Evolutionary conservation across 73 alveolate species (phyloP).

Genomic region (Blepharisma japonicum): DNA sequence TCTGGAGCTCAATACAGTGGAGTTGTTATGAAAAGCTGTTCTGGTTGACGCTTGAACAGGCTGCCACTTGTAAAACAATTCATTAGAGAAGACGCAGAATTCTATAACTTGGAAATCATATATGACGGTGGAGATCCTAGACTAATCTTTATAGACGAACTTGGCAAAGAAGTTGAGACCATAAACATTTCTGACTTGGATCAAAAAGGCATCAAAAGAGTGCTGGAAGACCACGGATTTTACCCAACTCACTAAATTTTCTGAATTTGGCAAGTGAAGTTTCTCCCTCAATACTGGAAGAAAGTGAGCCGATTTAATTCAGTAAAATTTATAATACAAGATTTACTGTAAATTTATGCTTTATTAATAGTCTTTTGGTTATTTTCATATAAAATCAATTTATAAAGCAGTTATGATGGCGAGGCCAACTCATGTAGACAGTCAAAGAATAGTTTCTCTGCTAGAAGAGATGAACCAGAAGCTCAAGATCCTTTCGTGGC

Average conservation of each 20-base stretch:
- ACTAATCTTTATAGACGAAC: neutral
- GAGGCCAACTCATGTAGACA: conserved; percentile 30
- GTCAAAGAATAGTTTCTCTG: conserved; percentile 21
- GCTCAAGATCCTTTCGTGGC: conserved; percentile 1
- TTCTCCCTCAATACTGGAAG: no score
- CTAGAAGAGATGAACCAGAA: neutral
- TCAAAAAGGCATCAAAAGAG: neutral
- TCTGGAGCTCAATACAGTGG: neutral
- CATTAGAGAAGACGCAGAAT: neutral
- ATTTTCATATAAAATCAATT: neutral
- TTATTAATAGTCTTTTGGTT: no score
- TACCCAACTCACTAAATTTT: neutral
- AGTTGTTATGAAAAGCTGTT: conserved; percentile 5
- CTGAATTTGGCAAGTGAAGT: no score
- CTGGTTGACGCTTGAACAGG: conserved; percentile 21
- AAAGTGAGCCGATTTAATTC: no score
- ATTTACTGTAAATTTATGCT: no score
- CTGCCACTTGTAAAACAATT: conserved; percentile 11
- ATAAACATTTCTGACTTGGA: neutral
- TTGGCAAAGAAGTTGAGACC: neutral
- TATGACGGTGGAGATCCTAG: conserved; percentile 5
- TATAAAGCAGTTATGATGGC: neutral
- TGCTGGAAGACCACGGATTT: neutral
- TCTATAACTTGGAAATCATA: neutral
- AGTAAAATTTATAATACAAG: no score